Conservation (phyloP, 495 filamentous ascomycete species). For the Penicillium cataractarum region DNA sequence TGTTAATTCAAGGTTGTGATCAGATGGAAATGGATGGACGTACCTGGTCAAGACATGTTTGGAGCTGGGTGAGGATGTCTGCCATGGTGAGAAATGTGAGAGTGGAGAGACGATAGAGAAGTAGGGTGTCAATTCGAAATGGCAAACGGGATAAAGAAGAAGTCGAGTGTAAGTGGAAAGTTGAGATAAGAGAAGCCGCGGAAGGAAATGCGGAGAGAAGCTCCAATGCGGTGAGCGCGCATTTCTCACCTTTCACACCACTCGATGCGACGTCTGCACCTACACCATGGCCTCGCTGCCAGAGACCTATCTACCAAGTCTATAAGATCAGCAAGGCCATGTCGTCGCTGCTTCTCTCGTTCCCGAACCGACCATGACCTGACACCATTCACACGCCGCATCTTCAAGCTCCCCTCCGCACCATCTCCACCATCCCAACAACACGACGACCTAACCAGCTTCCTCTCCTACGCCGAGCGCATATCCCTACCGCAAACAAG, state of each 20-base stretch:
- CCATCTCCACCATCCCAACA: conserved; percentile 50
- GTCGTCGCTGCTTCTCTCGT: conserved; percentile 26
- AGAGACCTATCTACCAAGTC: background rate
- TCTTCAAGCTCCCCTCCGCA: conserved; percentile 43
- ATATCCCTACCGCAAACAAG: conserved; percentile 38
- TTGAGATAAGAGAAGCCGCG: conserved; percentile 16
- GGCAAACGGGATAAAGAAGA: background rate
- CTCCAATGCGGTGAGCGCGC: conserved; percentile 31
- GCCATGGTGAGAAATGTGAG: conserved; percentile 61
- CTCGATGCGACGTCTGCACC: conserved; percentile 28
- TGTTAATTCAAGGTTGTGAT: conserved; percentile 10
- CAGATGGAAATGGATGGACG: background rate
- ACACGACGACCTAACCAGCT: conserved; percentile 71
- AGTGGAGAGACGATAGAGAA: background rate
- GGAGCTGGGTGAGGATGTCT: conserved; percentile 89
- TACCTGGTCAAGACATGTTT: conserved; percentile 93
- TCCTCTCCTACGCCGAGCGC: conserved; percentile 69
- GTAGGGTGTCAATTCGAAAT: background rate
- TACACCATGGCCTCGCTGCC: conserved; percentile 24
- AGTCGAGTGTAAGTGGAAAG: background rate
- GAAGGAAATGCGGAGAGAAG: conserved; percentile 34
- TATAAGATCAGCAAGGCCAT: background rate
- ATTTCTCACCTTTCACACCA: conserved; percentile 15
- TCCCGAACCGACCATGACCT: conserved; percentile 23
- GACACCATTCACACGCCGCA: conserved; percentile 43